Evolutionary conservation across 768 basidiomycete genomes (phyloP), one percentile per base, ranked within the genome.

Genomic region (Serpula lacrymans): DNA sequence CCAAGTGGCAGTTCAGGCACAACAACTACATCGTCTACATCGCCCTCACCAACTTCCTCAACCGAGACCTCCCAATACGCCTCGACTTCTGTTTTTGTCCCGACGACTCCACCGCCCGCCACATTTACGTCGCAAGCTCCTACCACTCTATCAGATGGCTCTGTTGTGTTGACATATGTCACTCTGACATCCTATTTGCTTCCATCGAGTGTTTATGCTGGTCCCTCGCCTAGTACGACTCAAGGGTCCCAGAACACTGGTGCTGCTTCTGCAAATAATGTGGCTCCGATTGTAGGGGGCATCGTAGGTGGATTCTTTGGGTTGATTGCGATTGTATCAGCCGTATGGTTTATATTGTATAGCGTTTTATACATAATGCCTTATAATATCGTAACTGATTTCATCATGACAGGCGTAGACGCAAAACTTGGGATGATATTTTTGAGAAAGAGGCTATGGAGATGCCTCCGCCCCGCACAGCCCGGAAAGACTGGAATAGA

Each of bases 231-330:
- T 18, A 50, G 44, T 26, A 46, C 42, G 14, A 48, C 50, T 13
- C 43, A 33, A 45, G 48, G 43, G 31, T 42, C 43, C 44, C 39
- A 38, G 17, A 49, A 43, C 26, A 38, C 34, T 16, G 47, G 45
- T 33, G 37, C 35, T 14, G 41, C 43, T 20, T 50, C 51, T 29
- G 46, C 63, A 4, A 49, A 58, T 6, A 50, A 68, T 35, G 39
- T 77, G 4, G 73, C 59, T 2, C 67, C 77, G 9, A 74, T 79
- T 44, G 59, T 79, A 13, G 78, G 78, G 11, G 75, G 78, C 24
- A 70, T 69, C 6, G 54, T 78, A 5, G 78, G 77, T 12, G 78
- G 78, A 9, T 71, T 79, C 51, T 60, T 79, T 43, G 75, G 73
- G 16, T 53, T 77, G 26, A 49, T 76, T 13, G 65, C 54, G 2